Evolutionary conservation across 768 basidiomycete species (phyloP).

Genomic region (Obba rivulosa): DNA sequence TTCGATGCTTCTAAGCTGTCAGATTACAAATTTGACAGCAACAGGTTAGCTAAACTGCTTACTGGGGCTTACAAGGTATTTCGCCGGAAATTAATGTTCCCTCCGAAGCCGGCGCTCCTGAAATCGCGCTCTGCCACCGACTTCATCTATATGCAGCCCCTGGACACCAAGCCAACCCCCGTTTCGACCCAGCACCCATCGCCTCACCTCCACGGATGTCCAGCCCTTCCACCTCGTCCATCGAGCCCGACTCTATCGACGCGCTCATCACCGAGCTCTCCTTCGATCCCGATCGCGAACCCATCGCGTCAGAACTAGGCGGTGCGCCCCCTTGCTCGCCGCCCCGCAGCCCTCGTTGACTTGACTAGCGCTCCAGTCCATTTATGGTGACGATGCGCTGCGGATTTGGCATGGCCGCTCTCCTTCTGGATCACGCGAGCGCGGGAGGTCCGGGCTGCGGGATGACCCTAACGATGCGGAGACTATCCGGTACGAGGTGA

Average conservation of each 20-base stretch:
- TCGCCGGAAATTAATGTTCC: no score
- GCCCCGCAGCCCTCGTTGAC: conserved; percentile 4
- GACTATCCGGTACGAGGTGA: conserved; percentile 59
- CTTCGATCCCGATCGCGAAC: conserved; percentile 33
- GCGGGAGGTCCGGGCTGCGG: conserved; percentile 8
- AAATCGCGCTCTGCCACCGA: no score
- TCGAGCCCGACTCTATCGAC: background rate
- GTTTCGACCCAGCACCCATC: no score
- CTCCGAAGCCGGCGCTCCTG: no score
- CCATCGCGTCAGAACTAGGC: conserved; percentile 42
- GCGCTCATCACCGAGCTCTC: conserved; percentile 16
- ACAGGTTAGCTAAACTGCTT: no score
- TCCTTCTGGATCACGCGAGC: conserved; percentile 11
- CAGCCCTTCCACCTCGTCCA: background rate
- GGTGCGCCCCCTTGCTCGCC: conserved; percentile 25
- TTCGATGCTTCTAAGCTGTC: no score
- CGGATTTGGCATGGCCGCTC: conserved; percentile 39
- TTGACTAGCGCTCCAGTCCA: conserved; percentile 65
- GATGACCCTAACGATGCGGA: conserved; percentile 15
- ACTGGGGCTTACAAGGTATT: no score
- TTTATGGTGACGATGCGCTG: conserved; percentile 69
- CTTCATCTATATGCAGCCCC: no score
- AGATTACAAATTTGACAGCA: no score
- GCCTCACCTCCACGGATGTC: no score
- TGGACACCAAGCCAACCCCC: no score